phyloP scores from a whole-genome alignment of 179 eudicot species.

The Beta macrorhiza region DNA sequence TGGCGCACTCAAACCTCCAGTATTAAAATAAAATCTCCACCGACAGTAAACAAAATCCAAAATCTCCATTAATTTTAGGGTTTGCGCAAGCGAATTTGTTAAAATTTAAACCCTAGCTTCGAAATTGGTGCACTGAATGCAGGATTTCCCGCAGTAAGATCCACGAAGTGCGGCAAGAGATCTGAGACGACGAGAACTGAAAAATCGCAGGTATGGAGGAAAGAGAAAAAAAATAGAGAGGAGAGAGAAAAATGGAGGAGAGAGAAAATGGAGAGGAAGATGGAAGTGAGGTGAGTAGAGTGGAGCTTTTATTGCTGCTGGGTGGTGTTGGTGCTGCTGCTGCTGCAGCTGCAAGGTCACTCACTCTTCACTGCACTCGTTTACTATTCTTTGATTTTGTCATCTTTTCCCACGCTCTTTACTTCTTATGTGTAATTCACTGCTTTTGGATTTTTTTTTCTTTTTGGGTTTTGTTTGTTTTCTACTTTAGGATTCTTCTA shows the following conservation, averaged over 20 bases:
- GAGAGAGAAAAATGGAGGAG: conserved; percentile 15
- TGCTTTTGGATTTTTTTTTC: background rate
- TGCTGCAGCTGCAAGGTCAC: conserved; percentile 17
- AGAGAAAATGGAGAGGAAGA: background rate
- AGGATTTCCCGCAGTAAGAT: conserved; percentile 9
- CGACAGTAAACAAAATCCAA: background rate
- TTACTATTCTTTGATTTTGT: background rate
- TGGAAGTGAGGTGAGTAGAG: conserved; percentile 8
- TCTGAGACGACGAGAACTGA: conserved; percentile 12
- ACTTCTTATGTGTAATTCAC: background rate
- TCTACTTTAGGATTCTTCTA: background rate
- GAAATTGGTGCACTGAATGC: background rate
- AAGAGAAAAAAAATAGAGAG: background rate
- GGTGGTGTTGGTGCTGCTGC: background rate
- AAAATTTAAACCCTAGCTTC: conserved; percentile 18
- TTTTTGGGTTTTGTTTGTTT: background rate
- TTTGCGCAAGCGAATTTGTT: background rate
- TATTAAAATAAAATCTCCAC: background rate
- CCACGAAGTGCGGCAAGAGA: conserved; percentile 23
- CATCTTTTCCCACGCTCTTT: background rate
- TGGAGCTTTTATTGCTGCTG: conserved; percentile 24
- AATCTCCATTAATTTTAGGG: conserved; percentile 5
- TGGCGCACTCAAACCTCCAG: background rate
- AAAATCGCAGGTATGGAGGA: background rate
- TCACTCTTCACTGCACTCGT: background rate